Conservation (phyloP, 192 early-diverging fungal species). For the Podila epigama region DNA sequence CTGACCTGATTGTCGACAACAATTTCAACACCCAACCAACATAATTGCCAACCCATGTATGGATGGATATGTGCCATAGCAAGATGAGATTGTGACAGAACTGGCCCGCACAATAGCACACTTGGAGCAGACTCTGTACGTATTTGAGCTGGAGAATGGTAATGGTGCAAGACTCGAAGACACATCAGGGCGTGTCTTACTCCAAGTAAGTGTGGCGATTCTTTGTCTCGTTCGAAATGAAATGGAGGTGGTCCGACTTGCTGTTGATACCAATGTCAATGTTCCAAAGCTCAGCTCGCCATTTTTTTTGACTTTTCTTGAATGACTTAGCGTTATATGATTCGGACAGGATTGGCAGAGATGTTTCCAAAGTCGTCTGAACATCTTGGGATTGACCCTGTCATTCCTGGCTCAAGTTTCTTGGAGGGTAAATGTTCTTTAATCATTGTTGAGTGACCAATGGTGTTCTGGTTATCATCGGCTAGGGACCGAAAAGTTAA, state of each 20-base stretch:
- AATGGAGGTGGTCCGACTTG: too few species aligned
- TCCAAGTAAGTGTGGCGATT: conserved; percentile 34
- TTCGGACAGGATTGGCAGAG: conserved; percentile 36
- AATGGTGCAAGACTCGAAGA: conserved; percentile 7
- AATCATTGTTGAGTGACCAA: not conserved
- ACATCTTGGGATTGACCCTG: conserved; percentile 33
- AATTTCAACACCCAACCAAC: not conserved
- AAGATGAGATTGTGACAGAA: conserved; percentile 24
- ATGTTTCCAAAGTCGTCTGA: conserved; percentile 54
- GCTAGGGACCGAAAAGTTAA: too few species aligned
- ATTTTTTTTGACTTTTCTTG: not conserved
- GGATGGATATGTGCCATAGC: not conserved
- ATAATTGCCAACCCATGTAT: not conserved
- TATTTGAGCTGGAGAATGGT: conserved; percentile 29
- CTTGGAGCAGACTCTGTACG: conserved; percentile 27
- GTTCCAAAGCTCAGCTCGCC: not conserved
- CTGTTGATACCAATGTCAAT: too few species aligned
- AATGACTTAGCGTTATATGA: conserved; percentile 38
- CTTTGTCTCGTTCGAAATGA: too few species aligned
- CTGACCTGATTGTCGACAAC: not conserved
- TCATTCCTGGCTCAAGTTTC: conserved; percentile 26
- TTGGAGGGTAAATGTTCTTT: conserved; percentile 12
- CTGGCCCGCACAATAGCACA: conserved; percentile 23
- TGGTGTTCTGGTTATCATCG: too few species aligned
- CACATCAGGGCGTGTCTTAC: conserved; percentile 20